Evolutionary conservation across 2,329 filamentous ascomycete genomes (phyloP).

Genomic region (Ophiostoma australiae): DNA sequence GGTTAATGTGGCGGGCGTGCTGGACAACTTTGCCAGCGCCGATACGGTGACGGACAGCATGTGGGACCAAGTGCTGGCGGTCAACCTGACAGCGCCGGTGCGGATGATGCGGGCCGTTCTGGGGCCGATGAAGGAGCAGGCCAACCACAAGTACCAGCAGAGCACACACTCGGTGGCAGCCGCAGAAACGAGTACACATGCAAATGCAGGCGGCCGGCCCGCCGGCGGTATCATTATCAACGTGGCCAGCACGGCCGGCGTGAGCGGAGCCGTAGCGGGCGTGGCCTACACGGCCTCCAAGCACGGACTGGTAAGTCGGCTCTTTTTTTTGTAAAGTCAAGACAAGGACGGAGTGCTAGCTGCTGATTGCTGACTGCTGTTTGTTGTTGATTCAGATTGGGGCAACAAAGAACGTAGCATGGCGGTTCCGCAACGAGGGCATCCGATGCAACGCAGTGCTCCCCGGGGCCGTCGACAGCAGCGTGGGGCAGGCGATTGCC

Average conservation of each 20-base stretch:
- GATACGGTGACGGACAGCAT: conserved; percentile 36
- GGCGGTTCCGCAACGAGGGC: conserved; percentile 41
- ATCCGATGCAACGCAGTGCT: conserved; percentile 45
- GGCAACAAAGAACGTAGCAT: conserved; percentile 45
- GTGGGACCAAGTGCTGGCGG: conserved; percentile 32
- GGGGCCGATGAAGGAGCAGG: conserved; percentile 41
- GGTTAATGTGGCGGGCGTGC: conserved; percentile 51
- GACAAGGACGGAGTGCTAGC: background rate
- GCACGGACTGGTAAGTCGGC: conserved; percentile 33
- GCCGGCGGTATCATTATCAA: conserved; percentile 45
- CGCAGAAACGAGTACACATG: background rate
- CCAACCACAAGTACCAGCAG: conserved; percentile 24
- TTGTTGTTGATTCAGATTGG: conserved; percentile 33
- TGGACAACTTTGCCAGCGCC: conserved; percentile 44
- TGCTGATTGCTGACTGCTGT: too few species aligned
- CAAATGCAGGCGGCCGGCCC: background rate
- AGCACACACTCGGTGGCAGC: background rate
- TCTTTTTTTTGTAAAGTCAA: background rate
- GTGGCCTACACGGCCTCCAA: conserved; percentile 36
- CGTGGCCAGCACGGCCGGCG: conserved; percentile 42
- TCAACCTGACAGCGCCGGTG: conserved; percentile 50
- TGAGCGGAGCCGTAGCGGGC: conserved; percentile 37
- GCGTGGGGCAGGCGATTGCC: conserved; percentile 32
- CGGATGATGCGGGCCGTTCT: conserved; percentile 46
- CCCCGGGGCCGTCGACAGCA: conserved; percentile 35